Evolutionary conservation across 164 flowering plant genomes (phyloP), one percentile per base, ranked within the genome.

Genomic region (Brasenia schreberi): DNA sequence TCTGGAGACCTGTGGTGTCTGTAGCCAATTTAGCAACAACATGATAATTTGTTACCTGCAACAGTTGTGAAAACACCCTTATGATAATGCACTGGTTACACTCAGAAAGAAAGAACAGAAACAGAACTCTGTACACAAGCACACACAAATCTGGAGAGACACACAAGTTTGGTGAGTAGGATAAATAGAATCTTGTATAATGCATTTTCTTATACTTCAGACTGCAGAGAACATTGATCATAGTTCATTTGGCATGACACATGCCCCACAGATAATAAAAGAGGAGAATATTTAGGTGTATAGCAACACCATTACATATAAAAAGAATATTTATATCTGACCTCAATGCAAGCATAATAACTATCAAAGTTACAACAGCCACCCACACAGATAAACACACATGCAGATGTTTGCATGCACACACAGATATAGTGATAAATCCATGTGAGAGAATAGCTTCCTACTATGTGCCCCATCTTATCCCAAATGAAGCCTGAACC

Each of bases 401-500:
- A 45, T 45, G 12, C 53, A 45, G 53, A 7, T 45, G 12, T 5
- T 1, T 45, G 12, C 53, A 45, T 5, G 5, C 53, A 45, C 53
- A 45, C 12, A 45, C 7, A 45, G 53, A 45, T 45, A 12, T 2
- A 7, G 12, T 45, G 11, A 45, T 45, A 12, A 45, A 45, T 7
- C 53, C 53, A 45, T 45, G 12, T 45, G 11, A 64, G 59, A 42
- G 42, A 19, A 17, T 10, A 61, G 72, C 67, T 72, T 65, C 91
- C 59, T 85, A 90, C 98, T 79, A 93, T 90, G 78, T 93, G 97
- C 58, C 97, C 98, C 77, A 74, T 78, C 73, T 82, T 85, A 74
- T 93, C 98, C 97, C 96, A 93, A 6, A 93, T 76, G 75, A 93
- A 90, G 62, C 98, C 97, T 0, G 98, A 93, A 65, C 97, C 96